Evolutionary conservation across 495 filamentous ascomycete genomes (phyloP).

Genomic region (Podospora conica): DNA sequence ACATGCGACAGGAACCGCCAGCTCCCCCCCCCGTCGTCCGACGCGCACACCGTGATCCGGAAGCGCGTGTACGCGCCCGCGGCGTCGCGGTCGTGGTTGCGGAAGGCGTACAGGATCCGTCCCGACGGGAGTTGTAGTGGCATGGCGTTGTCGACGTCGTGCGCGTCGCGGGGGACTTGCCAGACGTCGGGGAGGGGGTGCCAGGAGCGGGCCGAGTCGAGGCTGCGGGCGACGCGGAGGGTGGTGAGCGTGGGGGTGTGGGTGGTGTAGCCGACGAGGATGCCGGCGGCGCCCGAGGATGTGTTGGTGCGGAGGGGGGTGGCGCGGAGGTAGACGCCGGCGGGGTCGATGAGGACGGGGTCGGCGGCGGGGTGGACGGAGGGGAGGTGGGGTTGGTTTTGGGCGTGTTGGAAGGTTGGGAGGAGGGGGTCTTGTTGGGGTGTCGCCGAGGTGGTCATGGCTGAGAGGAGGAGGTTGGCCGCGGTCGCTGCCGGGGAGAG

Average conservation of each 20-base stretch:
- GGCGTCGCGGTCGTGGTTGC: constrained; percentile 49
- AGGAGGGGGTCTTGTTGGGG: background rate
- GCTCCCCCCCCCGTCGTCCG: background rate
- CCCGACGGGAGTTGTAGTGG: constrained; percentile 47
- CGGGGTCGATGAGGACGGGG: constrained; percentile 27
- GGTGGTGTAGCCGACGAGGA: constrained; percentile 42
- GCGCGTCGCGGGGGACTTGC: constrained; percentile 25
- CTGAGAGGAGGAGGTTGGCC: background rate
- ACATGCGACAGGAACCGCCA: constrained; percentile 11
- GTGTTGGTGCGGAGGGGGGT: constrained; percentile 35
- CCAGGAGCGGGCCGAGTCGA: constrained; percentile 40
- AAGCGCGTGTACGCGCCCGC: constrained; percentile 35
- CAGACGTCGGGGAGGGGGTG: constrained; percentile 27
- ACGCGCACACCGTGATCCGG: constrained; percentile 13
- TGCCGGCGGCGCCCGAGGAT: background rate
- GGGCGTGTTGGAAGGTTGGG: background rate
- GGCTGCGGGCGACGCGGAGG: constrained; percentile 32
- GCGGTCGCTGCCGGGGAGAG: background rate
- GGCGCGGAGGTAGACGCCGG: constrained; percentile 42
- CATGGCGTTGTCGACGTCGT: constrained; percentile 56
- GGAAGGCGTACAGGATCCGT: constrained; percentile 50
- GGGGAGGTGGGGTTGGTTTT: background rate
- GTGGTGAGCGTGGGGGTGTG: constrained; percentile 20
- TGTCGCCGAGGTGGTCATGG: background rate
- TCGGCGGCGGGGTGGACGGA: constrained; percentile 6